phyloP scores from a whole-genome alignment of 2,329 filamentous ascomycete genomes.

The Sporothrix inflata region DNA sequence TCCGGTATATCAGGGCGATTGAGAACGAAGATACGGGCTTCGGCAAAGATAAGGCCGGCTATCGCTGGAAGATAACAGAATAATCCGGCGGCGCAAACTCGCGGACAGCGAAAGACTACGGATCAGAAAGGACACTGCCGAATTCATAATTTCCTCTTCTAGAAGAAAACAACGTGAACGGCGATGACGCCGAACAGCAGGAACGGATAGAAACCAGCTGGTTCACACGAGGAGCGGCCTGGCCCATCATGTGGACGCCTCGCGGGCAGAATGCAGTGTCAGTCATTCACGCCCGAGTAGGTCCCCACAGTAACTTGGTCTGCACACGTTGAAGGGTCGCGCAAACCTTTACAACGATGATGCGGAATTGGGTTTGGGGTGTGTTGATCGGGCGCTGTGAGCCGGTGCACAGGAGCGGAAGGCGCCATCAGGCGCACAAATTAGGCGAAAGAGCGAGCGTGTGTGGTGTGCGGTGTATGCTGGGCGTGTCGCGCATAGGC shows the following conservation, averaged over 20 bases:
- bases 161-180: background rate
- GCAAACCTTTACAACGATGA: background rate
- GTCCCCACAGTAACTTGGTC: background rate
- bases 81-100: no score
- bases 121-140: background rate
- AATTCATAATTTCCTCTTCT: background rate
- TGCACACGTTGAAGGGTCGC: background rate
- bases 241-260: background rate
- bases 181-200: background rate
- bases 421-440: slow-evolving; percentile 5
- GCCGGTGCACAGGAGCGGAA: background rate
- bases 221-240: background rate
- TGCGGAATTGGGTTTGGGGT: background rate
- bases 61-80: background rate
- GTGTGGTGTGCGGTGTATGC: background rate
- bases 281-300: background rate
- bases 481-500: background rate
- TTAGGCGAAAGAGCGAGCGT: background rate
- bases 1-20: background rate
- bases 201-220: background rate
- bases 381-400: background rate
- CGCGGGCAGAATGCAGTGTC: background rate
- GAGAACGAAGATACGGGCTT: no score
- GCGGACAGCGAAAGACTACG: no score
- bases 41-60: background rate